Conservation (phyloP, 129 eudicot species). For the Mikania micrantha region DNA sequence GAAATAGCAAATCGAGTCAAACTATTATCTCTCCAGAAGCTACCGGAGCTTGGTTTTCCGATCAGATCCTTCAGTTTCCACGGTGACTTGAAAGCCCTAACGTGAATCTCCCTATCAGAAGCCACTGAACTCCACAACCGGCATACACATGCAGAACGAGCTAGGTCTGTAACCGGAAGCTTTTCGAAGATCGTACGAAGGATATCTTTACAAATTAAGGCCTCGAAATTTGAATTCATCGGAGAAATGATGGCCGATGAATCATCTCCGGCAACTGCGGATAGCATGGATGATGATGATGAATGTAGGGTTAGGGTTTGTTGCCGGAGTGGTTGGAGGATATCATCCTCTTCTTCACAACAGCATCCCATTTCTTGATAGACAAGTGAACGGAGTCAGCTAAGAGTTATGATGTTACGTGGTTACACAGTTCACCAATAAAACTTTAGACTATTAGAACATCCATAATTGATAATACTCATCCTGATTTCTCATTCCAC, state of each 20-base stretch:
- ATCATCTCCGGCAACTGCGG: neutral
- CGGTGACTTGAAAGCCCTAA: constrained; percentile 55
- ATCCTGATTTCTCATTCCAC: too few species aligned
- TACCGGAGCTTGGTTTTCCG: constrained; percentile 65
- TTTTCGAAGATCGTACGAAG: constrained; percentile 62
- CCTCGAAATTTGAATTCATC: constrained; percentile 67
- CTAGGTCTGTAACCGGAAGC: constrained; percentile 63
- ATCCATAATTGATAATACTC: too few species aligned
- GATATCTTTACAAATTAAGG: constrained; percentile 52
- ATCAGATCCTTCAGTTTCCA: constrained; percentile 67
- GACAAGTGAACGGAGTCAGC: neutral
- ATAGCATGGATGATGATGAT: constrained; percentile 17
- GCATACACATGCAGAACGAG: constrained; percentile 79
- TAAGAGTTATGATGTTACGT: neutral
- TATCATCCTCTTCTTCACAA: constrained; percentile 48
- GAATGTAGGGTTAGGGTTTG: constrained; percentile 23
- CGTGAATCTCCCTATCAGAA: constrained; percentile 62
- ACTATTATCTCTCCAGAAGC: constrained; percentile 76
- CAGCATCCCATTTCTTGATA: constrained; percentile 40
- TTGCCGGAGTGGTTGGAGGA: constrained; percentile 35
- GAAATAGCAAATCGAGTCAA: constrained; percentile 68
- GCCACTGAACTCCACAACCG: constrained; percentile 62
- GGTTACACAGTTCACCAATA: neutral
- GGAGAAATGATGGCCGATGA: constrained; percentile 42
- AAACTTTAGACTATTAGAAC: too few species aligned